Conservation (phyloP, 1,139 yeast species). For the Yamadazyma triangularis region DNA sequence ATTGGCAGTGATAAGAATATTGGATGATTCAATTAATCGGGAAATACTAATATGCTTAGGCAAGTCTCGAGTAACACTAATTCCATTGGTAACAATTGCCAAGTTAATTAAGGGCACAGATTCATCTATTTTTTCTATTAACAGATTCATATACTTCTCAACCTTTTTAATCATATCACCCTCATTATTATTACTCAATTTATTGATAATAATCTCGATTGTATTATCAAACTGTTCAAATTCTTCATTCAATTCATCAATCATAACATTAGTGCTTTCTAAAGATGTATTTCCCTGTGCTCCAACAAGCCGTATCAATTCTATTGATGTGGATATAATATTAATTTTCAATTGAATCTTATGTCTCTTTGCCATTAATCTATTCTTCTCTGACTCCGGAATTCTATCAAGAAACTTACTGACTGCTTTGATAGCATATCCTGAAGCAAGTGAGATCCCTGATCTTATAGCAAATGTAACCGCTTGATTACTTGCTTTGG, state of each 20-base stretch:
- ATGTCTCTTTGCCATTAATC: constrained; percentile 37
- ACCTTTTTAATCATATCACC: constrained; percentile 42
- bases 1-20: constrained; percentile 20
- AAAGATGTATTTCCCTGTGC: constrained; percentile 70
- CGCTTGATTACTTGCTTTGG: constrained; percentile 72
- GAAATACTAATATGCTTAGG: constrained; percentile 48
- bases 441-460: constrained; percentile 72
- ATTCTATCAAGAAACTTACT: constrained; percentile 54
- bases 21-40: constrained; percentile 52
- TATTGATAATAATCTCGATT: constrained; percentile 29
- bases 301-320: constrained; percentile 61
- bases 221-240: constrained; percentile 56
- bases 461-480: constrained; percentile 78
- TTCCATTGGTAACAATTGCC: constrained; percentile 68
- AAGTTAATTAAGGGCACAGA: constrained; percentile 68
- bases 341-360: constrained; percentile 57
- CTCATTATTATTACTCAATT: constrained; percentile 23
- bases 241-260: constrained; percentile 53
- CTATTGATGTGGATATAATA: constrained; percentile 66
- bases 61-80: constrained; percentile 57
- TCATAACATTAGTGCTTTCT: constrained; percentile 52
- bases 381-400: constrained; percentile 52
- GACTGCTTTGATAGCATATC: constrained; percentile 68
- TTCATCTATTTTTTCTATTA: constrained; percentile 56
- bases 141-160: constrained; percentile 44